Base-by-base conservation (phyloP, 306 rosid species). In the Vigna unguiculata region DNA sequence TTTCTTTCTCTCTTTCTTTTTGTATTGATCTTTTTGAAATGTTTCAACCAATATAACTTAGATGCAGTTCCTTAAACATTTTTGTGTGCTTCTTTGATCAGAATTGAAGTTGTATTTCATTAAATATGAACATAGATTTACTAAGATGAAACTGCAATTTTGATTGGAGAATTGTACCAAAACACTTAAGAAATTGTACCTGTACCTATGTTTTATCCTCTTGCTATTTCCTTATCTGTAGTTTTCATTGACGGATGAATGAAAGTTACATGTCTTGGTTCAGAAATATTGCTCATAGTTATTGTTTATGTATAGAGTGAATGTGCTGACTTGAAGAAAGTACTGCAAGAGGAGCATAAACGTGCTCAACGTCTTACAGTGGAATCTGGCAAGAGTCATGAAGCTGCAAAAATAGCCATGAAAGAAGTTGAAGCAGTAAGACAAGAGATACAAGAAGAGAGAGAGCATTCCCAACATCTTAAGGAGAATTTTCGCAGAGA, bases 401-500 rank as follows among this genome's bases (percentile, higher is more conserved):
- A 71, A 63, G 62, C 15, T 57, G 79, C 76, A 49, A 76, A 70
- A 48, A 64, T 71, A 13, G 76, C 82, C 14, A 57, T 7, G 15
- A 58, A 19, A 58, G 77, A 80, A 64, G 69, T 76, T 57, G 84
- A 84, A 80, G 57, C 1, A 0, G 3, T 64, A 41, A 69, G 47
- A 41, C 78, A 47, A 65, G 77, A 71, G 73, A 70, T 80, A 40
- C 47, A 79, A 46, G 57, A 43, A 38, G 75, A 79, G 59, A 32
- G 60, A 4, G 57, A 69, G 70, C 52, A 30, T 53, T n/a, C 22
- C 19, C 47, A 11, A 52, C 71, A 21, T 51, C 71, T 79, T 13
- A 70, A 32, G 61, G 79, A 65, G 30, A 46, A 75, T 45, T 75
- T 62, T 63, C 69, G 1, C 20, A 75, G 76, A 57, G 81, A 79